Evolutionary conservation across 1,284 basidiomycete species (phyloP), one percentile per base, ranked within the genome.

Genomic region (Amylostereum areolatum): DNA sequence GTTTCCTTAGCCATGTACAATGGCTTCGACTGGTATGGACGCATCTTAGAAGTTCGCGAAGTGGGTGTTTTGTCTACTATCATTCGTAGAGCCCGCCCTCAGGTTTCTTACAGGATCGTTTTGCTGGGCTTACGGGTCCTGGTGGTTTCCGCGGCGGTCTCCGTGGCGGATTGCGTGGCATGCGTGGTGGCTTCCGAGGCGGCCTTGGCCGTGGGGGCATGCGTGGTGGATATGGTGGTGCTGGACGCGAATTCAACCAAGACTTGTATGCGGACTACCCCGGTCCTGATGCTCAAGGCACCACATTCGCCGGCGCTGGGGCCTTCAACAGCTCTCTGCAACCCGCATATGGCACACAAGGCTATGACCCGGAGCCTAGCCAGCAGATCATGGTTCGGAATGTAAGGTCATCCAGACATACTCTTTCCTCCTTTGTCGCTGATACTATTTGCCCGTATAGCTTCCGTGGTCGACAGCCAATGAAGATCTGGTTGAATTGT

Each of bases 381-480:
- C 89, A 92, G 66, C 96, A 99, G 72, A 97, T 99, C 62, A 91
- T 95, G 80, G 95, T 97, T 59, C 86, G 91, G 68, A 98, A 98
- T 66, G 93, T 95, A 66, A 70, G 93, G 5, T 28, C 39, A 11
- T 37, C 24, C 11, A 43, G 40, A 36, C 11, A 32, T 32, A 46
- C 12, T n/a, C 5, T 11, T 30, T 40, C 25, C 2, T 28, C 25
- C 18, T 29, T 9, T n/a, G 28, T 35, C 7, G 34, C 31, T 43
- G 8, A 50, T 55, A 51, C 52, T 43, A 48, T n/a, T 9, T 34
- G 51, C 28, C 7, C 25, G 41, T 40, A 11, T 59, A 97, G 93
- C 72, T 99, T 18, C 96, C 96, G 0, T 98, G 94, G 93, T 97
- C 94, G 12, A 99, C 96, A 33, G 92, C 94, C n/a, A 97, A 98